Percentiles rank a stretch among this genome's conserved stretches.
These are phyloP conservation scores for Rhodotorula sp. DNA, from an alignment of 1,284 basidiomycete genomes.

Conservation along the genomic window DNA sequence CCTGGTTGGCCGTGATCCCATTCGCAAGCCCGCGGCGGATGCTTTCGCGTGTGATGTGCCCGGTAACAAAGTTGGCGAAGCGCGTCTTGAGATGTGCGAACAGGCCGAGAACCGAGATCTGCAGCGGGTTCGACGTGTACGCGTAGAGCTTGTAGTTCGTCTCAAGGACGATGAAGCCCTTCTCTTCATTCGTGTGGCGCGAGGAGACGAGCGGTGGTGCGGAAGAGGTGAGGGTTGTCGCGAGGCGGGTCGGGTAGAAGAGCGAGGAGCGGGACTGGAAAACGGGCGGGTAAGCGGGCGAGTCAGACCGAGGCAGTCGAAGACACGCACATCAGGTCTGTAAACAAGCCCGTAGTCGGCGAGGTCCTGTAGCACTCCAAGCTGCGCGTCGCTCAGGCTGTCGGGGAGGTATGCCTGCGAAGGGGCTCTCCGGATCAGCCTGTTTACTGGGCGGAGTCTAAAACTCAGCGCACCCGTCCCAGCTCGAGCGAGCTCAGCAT, in stretches of 20 bases:
- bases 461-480: conserved; percentile 62
- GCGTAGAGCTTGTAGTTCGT: conserved; percentile 99
- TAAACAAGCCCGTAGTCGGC: conserved; percentile 93
- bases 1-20: conserved; percentile 95
- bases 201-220: conserved; percentile 63
- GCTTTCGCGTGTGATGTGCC: conserved; percentile 89
- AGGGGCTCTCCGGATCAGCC: conserved; percentile 10
- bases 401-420: conserved; percentile 84
- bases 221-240: conserved; percentile 84
- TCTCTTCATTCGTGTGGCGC: conserved; percentile 60
- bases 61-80: conserved; percentile 94
- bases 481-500: conserved; percentile 93
- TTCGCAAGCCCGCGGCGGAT: conserved; percentile 91
- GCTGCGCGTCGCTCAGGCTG: conserved; percentile 74
- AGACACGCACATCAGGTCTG: conserved; percentile 63
- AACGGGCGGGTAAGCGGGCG: background rate
- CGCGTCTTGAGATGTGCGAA: conserved; percentile 91
- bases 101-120: conserved; percentile 92
- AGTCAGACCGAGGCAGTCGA: rapidly evolving
- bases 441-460: background rate
- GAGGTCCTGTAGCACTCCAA: conserved; percentile 85
- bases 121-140: conserved; percentile 94
- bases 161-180: conserved; percentile 91
- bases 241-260: conserved; percentile 94
- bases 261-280: conserved; percentile 7